These are phyloP conservation scores for Secale cereale DNA, from an alignment of 176 grass and related monocot species.

Conservation along the genomic window DNA sequence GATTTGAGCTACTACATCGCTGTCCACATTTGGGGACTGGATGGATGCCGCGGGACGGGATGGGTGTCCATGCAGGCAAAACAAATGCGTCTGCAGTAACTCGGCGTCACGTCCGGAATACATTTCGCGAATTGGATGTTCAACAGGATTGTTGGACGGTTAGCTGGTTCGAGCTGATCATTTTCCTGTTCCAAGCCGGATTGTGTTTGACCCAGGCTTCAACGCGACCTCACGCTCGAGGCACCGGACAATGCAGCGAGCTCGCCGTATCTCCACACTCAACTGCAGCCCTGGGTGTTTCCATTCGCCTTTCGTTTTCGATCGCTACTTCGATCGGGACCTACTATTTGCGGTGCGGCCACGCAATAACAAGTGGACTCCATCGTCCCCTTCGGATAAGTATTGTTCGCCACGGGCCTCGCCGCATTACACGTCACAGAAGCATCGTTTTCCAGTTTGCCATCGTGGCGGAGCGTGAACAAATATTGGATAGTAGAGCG, in stretches of 20 bases:
- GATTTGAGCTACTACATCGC: not conserved
- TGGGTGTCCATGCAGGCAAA: not conserved
- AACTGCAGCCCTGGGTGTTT: not conserved
- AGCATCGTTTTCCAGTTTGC: not conserved
- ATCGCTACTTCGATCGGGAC: not conserved
- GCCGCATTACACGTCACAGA: not conserved
- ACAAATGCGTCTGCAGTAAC: not conserved
- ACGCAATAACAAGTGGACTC: slow-evolving; percentile 11
- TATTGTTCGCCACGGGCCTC: not conserved
- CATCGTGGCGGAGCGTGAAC: too few relatives aligned
- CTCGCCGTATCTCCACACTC: not conserved
- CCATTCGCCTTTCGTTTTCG: not conserved
- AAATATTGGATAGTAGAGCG: too few relatives aligned
- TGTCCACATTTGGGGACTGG: not conserved
- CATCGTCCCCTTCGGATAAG: not conserved
- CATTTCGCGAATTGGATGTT: not conserved
- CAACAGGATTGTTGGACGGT: not conserved
- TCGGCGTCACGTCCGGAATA: not conserved
- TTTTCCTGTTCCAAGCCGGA: not conserved
- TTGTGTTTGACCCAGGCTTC: not conserved
- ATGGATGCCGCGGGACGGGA: not conserved
- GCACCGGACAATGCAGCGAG: not conserved
- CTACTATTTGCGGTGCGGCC: not conserved
- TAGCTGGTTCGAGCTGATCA: not conserved
- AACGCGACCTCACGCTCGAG: slow-evolving; percentile 10